Percentiles rank a stretch among this genome's conserved stretches.
phyloP scores from a whole-genome alignment of 2,329 filamentous ascomycete species.

The Fusarium humuli region DNA sequence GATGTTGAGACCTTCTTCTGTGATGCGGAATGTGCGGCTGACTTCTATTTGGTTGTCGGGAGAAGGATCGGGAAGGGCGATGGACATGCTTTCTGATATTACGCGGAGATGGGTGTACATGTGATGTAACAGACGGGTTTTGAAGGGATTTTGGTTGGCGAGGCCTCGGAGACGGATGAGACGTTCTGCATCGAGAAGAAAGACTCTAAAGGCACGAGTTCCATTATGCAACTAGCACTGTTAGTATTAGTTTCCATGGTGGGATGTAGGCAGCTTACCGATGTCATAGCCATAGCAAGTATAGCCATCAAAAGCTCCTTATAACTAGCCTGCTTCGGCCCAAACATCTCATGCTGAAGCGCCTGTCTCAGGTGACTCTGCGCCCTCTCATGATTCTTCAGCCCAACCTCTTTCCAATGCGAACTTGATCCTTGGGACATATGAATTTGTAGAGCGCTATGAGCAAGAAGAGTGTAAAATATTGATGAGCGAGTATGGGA shows the following conservation, averaged over 20 bases:
- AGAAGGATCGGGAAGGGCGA: background rate
- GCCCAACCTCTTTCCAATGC: conserved; percentile 47
- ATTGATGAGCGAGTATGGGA: conserved; percentile 54
- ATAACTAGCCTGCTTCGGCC: conserved; percentile 54
- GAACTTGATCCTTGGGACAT: conserved; percentile 22
- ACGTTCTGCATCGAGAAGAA: conserved; percentile 57
- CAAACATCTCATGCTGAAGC: conserved; percentile 50
- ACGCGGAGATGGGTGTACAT: conserved; percentile 60
- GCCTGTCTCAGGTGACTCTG: conserved; percentile 51
- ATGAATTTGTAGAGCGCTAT: conserved; percentile 57
- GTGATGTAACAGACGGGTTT: conserved; percentile 58
- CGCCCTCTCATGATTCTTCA: conserved; percentile 47
- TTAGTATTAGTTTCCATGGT: background rate
- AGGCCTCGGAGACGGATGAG: conserved; percentile 55
- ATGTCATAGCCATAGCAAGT: conserved; percentile 47
- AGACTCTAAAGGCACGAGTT: conserved; percentile 31
- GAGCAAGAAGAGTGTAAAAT: conserved; percentile 55
- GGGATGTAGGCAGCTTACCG: background rate
- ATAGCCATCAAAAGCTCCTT: conserved; percentile 59
- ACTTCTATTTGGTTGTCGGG: background rate
- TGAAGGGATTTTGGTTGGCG: conserved; percentile 54
- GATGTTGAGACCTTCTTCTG: conserved; percentile 47
- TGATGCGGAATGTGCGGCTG: conserved; percentile 47
- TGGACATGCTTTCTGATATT: conserved; percentile 56
- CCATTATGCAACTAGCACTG: conserved; percentile 31